Conservation (phyloP, 106 monocot genomes). For the Dactylorhiza incarnata region DNA sequence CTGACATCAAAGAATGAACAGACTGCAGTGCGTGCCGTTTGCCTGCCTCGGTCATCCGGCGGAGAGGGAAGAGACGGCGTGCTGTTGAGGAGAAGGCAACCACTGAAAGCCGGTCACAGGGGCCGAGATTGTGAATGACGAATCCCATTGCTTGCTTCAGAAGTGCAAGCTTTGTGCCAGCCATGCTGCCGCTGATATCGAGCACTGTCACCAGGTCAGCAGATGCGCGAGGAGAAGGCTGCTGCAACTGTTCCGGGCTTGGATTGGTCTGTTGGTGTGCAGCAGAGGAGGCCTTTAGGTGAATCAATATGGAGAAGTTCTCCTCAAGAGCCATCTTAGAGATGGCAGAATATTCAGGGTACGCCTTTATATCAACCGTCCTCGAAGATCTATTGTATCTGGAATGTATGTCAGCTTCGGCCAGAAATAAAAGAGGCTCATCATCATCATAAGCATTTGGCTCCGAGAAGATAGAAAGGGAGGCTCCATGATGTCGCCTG, state of each 20-base stretch:
- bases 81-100: constrained; percentile 84
- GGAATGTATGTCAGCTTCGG: constrained; percentile 11
- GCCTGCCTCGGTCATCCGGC: constrained; percentile 66
- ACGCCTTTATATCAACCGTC: constrained; percentile 44
- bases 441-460: constrained; percentile 61
- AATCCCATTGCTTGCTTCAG: constrained; percentile 86
- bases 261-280: neutral
- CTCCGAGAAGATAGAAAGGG: constrained; percentile 32
- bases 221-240: constrained; percentile 47
- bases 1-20: constrained; percentile 50
- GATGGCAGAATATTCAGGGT: constrained; percentile 56
- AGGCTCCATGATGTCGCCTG: constrained; percentile 16
- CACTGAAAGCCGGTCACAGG: constrained; percentile 72
- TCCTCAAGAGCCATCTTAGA: constrained; percentile 25
- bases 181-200: constrained; percentile 95
- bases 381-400: constrained; percentile 7
- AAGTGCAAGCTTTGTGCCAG: constrained; percentile 84
- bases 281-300: constrained; percentile 60
- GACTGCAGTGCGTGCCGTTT: constrained; percentile 66
- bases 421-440: constrained; percentile 36
- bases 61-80: constrained; percentile 63
- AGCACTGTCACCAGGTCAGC: constrained; percentile 81
- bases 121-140: constrained; percentile 79
- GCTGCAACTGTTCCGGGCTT: neutral
- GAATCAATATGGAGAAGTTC: constrained; percentile 57